These are phyloP conservation scores for Biscogniauxia marginata DNA, from an alignment of 2,329 filamentous ascomycete species.

Conservation along the genomic window DNA sequence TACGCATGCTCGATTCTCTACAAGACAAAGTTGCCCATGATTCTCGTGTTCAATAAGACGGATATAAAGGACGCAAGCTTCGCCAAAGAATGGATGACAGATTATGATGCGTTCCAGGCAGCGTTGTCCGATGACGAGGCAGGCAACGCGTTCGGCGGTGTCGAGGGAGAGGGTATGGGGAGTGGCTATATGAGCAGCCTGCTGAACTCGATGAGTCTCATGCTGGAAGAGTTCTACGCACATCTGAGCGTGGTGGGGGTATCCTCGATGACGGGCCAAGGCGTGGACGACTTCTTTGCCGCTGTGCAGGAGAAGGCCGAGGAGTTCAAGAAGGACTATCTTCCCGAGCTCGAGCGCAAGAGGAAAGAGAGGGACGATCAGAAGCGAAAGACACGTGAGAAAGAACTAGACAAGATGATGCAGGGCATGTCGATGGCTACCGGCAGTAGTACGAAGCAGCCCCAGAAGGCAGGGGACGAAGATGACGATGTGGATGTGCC, in stretches of 20 bases:
- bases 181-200: conserved; percentile 96
- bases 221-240: conserved; percentile 96
- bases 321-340: conserved; percentile 89
- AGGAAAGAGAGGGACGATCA: conserved; percentile 72
- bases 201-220: conserved; percentile 95
- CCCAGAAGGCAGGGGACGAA: conserved; percentile 34
- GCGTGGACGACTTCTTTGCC: conserved; percentile 89
- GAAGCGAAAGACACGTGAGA: conserved; percentile 69
- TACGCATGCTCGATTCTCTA: conserved; percentile 98
- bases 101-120: conserved; percentile 92
- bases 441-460: too few species aligned
- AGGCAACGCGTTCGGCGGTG: conserved; percentile 70
- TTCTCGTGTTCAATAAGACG: conserved; percentile 98
- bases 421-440: conserved; percentile 70
- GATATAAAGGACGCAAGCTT: conserved; percentile 90
- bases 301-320: conserved; percentile 83
- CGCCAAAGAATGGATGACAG: conserved; percentile 98
- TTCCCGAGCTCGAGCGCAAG: conserved; percentile 82
- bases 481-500: conserved; percentile 49
- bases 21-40: conserved; percentile 98
- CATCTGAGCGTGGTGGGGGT: conserved; percentile 92
- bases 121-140: conserved; percentile 81
- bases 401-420: conserved; percentile 91
- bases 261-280: conserved; percentile 87
- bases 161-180: conserved; percentile 68